Conservation (phyloP, 2,329 filamentous ascomycete species). For the Arthrobotrys conoides region DNA sequence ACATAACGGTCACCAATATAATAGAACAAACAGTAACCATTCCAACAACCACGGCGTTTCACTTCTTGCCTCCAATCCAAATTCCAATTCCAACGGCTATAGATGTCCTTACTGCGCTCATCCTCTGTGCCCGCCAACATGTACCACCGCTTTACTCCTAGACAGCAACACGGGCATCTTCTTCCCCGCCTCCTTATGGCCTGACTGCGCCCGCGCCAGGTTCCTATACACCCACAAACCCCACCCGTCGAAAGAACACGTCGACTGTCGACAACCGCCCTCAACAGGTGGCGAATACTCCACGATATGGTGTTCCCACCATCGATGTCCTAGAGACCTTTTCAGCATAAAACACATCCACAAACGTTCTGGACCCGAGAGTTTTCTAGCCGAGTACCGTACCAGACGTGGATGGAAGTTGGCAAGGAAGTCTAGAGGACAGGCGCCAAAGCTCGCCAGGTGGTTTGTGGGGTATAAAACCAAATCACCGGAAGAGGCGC, state of each 20-base stretch:
- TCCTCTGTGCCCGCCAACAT: slow-evolving; percentile 39
- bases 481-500: slow-evolving; percentile 10
- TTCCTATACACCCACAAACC: slow-evolving; percentile 20
- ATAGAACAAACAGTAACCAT: background rate
- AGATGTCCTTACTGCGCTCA: slow-evolving; percentile 48
- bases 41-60: background rate
- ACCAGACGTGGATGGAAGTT: slow-evolving; percentile 1
- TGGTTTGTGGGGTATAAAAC: slow-evolving; percentile 33
- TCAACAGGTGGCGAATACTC: slow-evolving; percentile 25
- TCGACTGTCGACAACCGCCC: slow-evolving; percentile 1
- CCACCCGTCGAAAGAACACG: slow-evolving; percentile 4
- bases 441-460: slow-evolving; percentile 14
- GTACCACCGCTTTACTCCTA: slow-evolving; percentile 36
- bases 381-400: slow-evolving; percentile 31
- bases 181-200: slow-evolving; percentile 42
- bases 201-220: background rate
- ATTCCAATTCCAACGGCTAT: background rate
- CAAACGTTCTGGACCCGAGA: slow-evolving; percentile 18
- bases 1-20: background rate
- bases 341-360: slow-evolving; percentile 42
- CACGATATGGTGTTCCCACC: slow-evolving; percentile 47
- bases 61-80: background rate
- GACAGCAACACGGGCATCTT: slow-evolving; percentile 39
- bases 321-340: slow-evolving; percentile 44
- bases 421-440: slow-evolving; percentile 8